A percentile compares a stretch with the other conserved stretches of the same genome.
Conservation (phyloP, 1,284 basidiomycete species). For the Lentinula novae-zelandiae region DNA sequence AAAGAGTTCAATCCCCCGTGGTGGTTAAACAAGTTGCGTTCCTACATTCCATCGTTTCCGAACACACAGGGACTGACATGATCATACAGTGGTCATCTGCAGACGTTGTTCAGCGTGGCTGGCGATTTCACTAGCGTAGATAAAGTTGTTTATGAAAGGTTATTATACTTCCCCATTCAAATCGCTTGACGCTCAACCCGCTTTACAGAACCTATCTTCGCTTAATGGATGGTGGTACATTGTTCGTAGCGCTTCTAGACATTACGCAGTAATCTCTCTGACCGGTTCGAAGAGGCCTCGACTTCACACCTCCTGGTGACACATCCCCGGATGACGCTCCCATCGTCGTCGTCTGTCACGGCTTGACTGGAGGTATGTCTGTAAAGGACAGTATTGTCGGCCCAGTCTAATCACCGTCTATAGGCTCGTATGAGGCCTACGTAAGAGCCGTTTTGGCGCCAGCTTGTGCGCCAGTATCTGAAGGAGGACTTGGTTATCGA, state of each 20-base stretch:
- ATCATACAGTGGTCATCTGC: conserved; percentile 59
- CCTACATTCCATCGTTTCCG: background rate
- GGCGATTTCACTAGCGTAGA: conserved; percentile 62
- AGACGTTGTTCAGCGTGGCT: conserved; percentile 54
- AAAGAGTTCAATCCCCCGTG: conserved; percentile 54
- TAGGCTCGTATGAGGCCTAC: conserved; percentile 87
- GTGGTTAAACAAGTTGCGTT: conserved; percentile 66
- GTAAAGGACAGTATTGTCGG: background rate
- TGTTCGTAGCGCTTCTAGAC: conserved; percentile 33
- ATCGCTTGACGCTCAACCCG: background rate
- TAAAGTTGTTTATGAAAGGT: conserved; percentile 64
- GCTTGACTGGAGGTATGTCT: conserved; percentile 73
- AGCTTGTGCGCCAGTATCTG: conserved; percentile 60
- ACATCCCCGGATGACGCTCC: conserved; percentile 63
- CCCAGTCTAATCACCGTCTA: background rate
- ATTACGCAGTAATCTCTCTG: background rate
- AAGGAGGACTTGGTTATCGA: conserved; percentile 84
- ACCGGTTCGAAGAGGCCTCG: conserved; percentile 52
- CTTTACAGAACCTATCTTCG: conserved; percentile 49
- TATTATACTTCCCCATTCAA: conserved; percentile 16
- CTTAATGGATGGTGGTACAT: conserved; percentile 66
- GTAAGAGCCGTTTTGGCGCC: conserved; percentile 77
- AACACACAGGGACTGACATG: conserved; percentile 6
- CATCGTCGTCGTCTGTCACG: conserved; percentile 82
- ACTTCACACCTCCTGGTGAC: conserved; percentile 63